A percentile compares a stretch with the other conserved stretches of the same genome.
phyloP scores from a whole-genome alignment of 257 asterid genomes.

The Salvia hispanica region DNA sequence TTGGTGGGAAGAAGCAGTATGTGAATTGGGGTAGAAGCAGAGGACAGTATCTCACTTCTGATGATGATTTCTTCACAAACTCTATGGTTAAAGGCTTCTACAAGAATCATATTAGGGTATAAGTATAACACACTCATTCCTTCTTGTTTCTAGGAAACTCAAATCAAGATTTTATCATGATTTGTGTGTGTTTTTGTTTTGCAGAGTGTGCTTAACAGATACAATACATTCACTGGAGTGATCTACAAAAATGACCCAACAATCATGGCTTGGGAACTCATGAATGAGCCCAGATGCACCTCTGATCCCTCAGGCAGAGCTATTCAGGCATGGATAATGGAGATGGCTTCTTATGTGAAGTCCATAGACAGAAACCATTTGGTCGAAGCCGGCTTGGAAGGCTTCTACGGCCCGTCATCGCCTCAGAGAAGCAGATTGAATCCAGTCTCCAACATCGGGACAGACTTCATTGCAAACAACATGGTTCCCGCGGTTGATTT shows the following conservation, averaged over 20 bases:
- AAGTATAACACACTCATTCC: neutral
- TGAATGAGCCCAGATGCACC: conserved; percentile 93
- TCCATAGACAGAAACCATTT: conserved; percentile 79
- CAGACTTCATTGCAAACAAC: conserved; percentile 81
- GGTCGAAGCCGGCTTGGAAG: conserved; percentile 86
- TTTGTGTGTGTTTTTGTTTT: conserved; percentile 10
- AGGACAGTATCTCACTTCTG: conserved; percentile 70
- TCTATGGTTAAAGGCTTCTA: conserved; percentile 61
- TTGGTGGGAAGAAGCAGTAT: conserved; percentile 92
- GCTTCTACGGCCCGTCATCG: conserved; percentile 77
- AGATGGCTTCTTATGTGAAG: conserved; percentile 81
- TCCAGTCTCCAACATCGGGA: conserved; percentile 62
- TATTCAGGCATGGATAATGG: conserved; percentile 87
- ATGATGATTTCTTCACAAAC: conserved; percentile 83
- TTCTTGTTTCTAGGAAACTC: neutral
- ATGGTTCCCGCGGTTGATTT: conserved; percentile 69
- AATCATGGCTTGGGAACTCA: conserved; percentile 99
- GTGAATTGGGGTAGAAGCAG: conserved; percentile 78
- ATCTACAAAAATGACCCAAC: conserved; percentile 90
- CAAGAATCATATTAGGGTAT: conserved; percentile 77
- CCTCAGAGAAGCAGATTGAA: conserved; percentile 53
- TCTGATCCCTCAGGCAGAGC: conserved; percentile 84
- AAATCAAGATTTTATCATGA: conserved; percentile 2
- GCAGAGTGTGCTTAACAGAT: conserved; percentile 75
- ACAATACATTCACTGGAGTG: conserved; percentile 56